phyloP scores from a whole-genome alignment of 148 eudicot species.

The Cornus florida region DNA sequence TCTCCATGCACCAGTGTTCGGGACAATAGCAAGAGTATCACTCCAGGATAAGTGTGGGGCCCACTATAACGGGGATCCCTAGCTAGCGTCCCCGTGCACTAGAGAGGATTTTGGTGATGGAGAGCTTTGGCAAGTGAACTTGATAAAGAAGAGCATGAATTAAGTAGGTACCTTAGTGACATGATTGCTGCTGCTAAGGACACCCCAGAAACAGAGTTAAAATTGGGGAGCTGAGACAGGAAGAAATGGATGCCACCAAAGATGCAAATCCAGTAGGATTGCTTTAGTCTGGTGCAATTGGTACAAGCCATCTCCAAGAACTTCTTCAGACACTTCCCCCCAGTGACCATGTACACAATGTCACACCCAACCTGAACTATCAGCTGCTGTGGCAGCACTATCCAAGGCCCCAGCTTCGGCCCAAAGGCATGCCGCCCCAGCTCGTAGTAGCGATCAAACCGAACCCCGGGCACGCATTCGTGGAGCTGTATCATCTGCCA shows the following conservation, averaged over 20 bases:
- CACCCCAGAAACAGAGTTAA: conserved; percentile 74
- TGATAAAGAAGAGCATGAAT: too few species aligned
- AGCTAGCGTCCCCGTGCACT: too few species aligned
- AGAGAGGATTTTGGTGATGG: too few species aligned
- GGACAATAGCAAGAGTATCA: too few species aligned
- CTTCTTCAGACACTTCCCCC: conserved; percentile 82
- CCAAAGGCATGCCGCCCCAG: conserved; percentile 79
- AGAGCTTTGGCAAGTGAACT: too few species aligned
- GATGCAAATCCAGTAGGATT: conserved; percentile 87
- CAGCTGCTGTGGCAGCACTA: conserved; percentile 90
- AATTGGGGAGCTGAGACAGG: conserved; percentile 88
- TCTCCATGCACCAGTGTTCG: too few species aligned
- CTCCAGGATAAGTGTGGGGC: too few species aligned
- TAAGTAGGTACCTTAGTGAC: conserved; percentile 67
- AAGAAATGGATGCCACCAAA: conserved; percentile 78
- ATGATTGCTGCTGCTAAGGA: conserved; percentile 90
- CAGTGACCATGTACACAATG: conserved; percentile 94
- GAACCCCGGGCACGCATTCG: conserved; percentile 80
- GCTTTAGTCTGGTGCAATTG: conserved; percentile 48
- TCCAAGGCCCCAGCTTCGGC: conserved; percentile 81
- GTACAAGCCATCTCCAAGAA: conserved; percentile 82
- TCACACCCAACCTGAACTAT: conserved; percentile 92
- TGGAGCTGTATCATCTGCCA: conserved; percentile 94
- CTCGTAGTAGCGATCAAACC: conserved; percentile 72
- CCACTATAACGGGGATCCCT: too few species aligned